phyloP scores from a whole-genome alignment of 306 rosid genomes.

The Boehmeria nivea region DNA sequence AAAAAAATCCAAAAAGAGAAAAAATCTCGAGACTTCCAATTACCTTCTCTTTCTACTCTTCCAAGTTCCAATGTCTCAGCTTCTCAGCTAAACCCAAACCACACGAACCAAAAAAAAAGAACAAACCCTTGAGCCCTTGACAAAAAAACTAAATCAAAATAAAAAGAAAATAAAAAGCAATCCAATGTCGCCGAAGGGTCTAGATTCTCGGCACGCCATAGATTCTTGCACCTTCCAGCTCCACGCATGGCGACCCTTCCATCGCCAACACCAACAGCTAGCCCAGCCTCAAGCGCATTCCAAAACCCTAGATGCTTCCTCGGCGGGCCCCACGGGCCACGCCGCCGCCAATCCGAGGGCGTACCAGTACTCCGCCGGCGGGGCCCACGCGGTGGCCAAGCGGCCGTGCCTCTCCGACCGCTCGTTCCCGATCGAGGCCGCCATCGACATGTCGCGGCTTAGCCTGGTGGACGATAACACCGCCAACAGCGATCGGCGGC shows the following conservation, averaged over 20 bases:
- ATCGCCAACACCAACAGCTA: constrained; percentile 35
- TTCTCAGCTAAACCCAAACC: too few relatives aligned
- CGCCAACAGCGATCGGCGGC: constrained; percentile 21
- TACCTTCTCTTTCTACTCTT: too few relatives aligned
- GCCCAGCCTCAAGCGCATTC: constrained; percentile 12
- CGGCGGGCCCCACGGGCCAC: too few relatives aligned
- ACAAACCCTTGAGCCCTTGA: too few relatives aligned
- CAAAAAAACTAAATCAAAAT: too few relatives aligned
- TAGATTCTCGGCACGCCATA: constrained; percentile 53
- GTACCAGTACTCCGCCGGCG: constrained; percentile 34
- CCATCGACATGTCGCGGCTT: constrained; percentile 64
- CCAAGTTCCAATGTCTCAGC: too few relatives aligned
- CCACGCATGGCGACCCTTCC: constrained; percentile 75
- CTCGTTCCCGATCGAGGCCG: constrained; percentile 47
- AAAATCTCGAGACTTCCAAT: too few relatives aligned
- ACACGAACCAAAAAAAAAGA: too few relatives aligned
- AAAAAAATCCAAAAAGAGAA: too few relatives aligned
- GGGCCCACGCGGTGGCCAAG: constrained; percentile 33
- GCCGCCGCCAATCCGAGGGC: constrained; percentile 23
- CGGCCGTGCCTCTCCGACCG: constrained; percentile 95
- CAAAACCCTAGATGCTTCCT: constrained; percentile 42
- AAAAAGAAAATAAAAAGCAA: too few relatives aligned
- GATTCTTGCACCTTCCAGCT: constrained; percentile 67
- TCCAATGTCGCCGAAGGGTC: constrained; percentile 59
- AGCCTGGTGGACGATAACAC: constrained; percentile 62